Evolutionary conservation across 163 green algal genomes (phyloP).

Genomic region (Chlorella variabilis): DNA sequence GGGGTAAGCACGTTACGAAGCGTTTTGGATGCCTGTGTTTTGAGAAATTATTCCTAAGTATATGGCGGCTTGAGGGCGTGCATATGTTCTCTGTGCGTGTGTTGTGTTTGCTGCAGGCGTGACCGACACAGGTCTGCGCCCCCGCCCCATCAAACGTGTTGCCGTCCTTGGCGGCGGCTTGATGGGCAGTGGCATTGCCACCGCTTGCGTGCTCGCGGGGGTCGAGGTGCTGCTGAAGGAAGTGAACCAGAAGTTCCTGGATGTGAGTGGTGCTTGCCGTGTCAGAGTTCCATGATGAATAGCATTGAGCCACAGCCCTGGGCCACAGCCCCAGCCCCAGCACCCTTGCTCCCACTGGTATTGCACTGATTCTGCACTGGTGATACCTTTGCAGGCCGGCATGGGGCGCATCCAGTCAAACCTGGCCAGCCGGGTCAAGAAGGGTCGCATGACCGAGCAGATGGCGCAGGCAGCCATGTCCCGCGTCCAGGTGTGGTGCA

Average conservation of each 20-base stretch:
- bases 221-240: slow-evolving; percentile 96
- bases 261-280: slow-evolving; percentile 66
- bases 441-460: slow-evolving; percentile 84
- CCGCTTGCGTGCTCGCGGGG: slow-evolving; percentile 82
- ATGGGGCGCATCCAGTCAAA: slow-evolving; percentile 87
- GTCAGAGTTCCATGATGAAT: too few species aligned
- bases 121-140: slow-evolving; percentile 86
- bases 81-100: too few species aligned
- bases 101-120: slow-evolving; percentile 69
- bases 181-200: slow-evolving; percentile 97
- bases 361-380: too few species aligned
- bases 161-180: slow-evolving; percentile 96
- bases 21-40: too few species aligned
- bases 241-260: slow-evolving; percentile 96
- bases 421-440: slow-evolving; percentile 88
- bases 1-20: background rate
- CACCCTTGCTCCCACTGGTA: too few species aligned
- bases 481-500: slow-evolving; percentile 73
- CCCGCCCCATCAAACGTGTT: slow-evolving; percentile 78
- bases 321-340: too few species aligned
- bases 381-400: slow-evolving; percentile 69
- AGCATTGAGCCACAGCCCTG: too few species aligned
- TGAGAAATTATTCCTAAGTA: too few species aligned
- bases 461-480: slow-evolving; percentile 62
- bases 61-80: too few species aligned